phyloP scores from a whole-genome alignment of 164 flowering plant species.

The Buxus sempervirens region DNA sequence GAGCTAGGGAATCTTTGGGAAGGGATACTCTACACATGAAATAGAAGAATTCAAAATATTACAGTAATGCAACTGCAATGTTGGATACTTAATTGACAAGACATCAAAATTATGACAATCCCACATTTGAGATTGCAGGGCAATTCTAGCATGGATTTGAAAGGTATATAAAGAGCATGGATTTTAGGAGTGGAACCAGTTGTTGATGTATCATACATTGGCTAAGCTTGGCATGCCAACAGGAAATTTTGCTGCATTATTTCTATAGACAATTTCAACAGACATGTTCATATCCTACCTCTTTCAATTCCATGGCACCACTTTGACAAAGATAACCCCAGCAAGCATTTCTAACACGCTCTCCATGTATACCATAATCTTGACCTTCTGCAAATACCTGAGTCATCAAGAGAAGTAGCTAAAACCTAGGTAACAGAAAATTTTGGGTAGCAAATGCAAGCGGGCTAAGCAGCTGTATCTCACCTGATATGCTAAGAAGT shows the following conservation, averaged over 20 bases:
- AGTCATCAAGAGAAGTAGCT: conserved; percentile 12
- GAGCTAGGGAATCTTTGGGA: too few species aligned
- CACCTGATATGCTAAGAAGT: conserved; percentile 95
- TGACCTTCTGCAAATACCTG: conserved; percentile 96
- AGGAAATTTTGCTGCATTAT: background rate
- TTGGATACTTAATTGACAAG: too few species aligned
- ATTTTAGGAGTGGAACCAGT: too few species aligned
- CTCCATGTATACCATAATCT: conserved; percentile 96
- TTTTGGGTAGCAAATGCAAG: background rate
- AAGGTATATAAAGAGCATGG: too few species aligned
- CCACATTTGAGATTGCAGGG: too few species aligned
- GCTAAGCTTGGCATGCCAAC: too few species aligned
- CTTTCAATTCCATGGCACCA: conserved; percentile 86
- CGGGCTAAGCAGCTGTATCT: conserved; percentile 1
- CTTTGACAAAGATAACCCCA: conserved; percentile 99
- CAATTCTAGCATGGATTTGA: too few species aligned
- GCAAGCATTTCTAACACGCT: conserved; percentile 96
- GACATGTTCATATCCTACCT: conserved; percentile 40
- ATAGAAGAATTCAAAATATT: too few species aligned
- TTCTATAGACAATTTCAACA: background rate
- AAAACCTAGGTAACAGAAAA: conserved; percentile 4
- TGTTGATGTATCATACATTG: too few species aligned
- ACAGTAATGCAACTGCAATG: too few species aligned
- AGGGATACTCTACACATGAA: too few species aligned
- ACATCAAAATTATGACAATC: too few species aligned